Evolutionary conservation across 2,329 filamentous ascomycete genomes (phyloP), one percentile per base, ranked within the genome.

Genomic region (Colletotrichum sidae): DNA sequence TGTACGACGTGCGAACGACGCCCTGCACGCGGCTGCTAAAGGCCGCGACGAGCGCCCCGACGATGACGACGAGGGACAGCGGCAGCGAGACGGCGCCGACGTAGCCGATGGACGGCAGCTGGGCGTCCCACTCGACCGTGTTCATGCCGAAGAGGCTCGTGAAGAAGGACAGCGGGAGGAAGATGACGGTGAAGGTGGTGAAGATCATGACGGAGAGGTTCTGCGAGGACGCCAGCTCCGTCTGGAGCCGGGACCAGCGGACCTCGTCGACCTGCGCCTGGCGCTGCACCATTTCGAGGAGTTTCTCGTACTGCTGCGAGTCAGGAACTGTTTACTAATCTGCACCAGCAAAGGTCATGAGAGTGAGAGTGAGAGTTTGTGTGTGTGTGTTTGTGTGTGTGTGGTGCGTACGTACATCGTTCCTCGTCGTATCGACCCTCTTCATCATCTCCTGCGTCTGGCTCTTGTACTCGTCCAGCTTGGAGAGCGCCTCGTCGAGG

Each of bases 201-300:
- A 90, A 90, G 67, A 90, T 88, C 84, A 90, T 88, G 62, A 90
- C 84, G 13, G 87, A 87, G 33, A 87, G 80, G 60, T 86, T 88
- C 73, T 90, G 88, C 8, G 84, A 83, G 63, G 85, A 86, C 0
- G 88, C 87, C 0, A 89, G 82, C 68, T 90, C 87, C 1, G 88
- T 87, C 69, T 90, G 86, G 60, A 88, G 78, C 2, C 88, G 80
- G 33, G 87, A 88, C 74, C 88, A 84, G 33, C 87, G 84, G 8
- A 89, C 87, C 72, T 90, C 88, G 70, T 90, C 87, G 2, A 90
- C 86, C 70, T 90, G 88, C 0, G 88, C 87, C 70, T 90, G 87
- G 13, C 88, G 86, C 71, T 90, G 88, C 45, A 88, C 87, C 81
- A 90, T 88, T 73, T 90, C 87, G 11, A 90, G 83, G 6, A 90